Conservation (phyloP, 306 rosid species). For the Crataegus laevigata region DNA sequence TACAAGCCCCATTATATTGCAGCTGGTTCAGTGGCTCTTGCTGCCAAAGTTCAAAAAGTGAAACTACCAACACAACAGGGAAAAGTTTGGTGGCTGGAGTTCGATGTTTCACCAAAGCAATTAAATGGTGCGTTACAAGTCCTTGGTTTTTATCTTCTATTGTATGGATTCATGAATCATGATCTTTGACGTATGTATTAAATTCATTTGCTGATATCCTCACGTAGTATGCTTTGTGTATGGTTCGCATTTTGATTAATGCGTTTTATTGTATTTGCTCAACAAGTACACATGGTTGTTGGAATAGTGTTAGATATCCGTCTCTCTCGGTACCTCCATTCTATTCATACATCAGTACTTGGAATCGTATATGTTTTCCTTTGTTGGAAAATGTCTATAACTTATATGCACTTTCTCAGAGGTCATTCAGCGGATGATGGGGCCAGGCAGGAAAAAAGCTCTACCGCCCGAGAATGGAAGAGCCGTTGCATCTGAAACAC, state of each 20-base stretch:
- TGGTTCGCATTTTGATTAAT: neutral
- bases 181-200: neutral
- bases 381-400: neutral
- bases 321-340: neutral
- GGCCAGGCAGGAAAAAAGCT: conserved; percentile 20
- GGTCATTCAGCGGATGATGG: conserved; percentile 36
- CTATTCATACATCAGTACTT: neutral
- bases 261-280: neutral
- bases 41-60: conserved; percentile 41
- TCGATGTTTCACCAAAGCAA: conserved; percentile 37
- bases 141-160: neutral
- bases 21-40: conserved; percentile 46
- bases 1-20: conserved; percentile 47
- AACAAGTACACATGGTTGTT: neutral
- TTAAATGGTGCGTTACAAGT: conserved; percentile 26
- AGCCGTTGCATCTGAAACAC: conserved; percentile 13
- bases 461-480: conserved; percentile 14
- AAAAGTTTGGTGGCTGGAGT: conserved; percentile 48
- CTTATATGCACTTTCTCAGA: conserved; percentile 25
- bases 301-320: neutral
- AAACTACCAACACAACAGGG: conserved; percentile 34
- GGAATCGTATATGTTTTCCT: neutral
- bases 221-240: neutral
- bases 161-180: neutral
- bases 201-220: neutral